Conservation (phyloP, 2,329 filamentous ascomycete genomes). For the Alternaria dauci region DNA sequence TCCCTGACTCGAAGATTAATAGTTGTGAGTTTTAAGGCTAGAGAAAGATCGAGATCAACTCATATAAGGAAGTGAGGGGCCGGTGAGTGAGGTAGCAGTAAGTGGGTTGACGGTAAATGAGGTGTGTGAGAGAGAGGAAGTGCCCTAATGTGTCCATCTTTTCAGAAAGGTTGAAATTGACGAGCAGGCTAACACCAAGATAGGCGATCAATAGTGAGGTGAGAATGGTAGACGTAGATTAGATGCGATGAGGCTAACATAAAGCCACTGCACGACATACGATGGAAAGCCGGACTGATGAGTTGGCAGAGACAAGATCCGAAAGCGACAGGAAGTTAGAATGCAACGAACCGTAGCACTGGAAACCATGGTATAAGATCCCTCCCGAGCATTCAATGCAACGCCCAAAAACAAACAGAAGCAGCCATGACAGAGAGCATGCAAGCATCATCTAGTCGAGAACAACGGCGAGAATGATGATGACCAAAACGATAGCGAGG, state of each 20-base stretch:
- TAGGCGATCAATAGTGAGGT: neutral
- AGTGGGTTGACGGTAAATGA: neutral
- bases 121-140: neutral
- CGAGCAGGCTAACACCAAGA: neutral
- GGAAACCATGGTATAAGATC: constrained; percentile 22
- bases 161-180: neutral
- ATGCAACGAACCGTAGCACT: neutral
- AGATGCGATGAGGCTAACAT: neutral
- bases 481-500: constrained; percentile 84
- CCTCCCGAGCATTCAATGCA: constrained; percentile 16
- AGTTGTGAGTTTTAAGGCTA: too few relatives aligned
- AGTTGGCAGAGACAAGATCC: neutral
- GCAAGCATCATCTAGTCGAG: constrained; percentile 64
- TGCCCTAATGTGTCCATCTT: neutral
- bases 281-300: neutral
- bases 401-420: constrained; percentile 10
- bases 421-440: neutral
- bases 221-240: neutral
- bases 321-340: constrained; percentile 7
- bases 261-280: neutral
- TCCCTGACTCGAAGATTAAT: too few relatives aligned
- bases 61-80: neutral
- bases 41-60: too few relatives aligned
- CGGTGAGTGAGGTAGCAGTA: neutral
- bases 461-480: constrained; percentile 87